Conservation (phyloP, 1,284 basidiomycete species). For the Nidula niveotomentosa region DNA sequence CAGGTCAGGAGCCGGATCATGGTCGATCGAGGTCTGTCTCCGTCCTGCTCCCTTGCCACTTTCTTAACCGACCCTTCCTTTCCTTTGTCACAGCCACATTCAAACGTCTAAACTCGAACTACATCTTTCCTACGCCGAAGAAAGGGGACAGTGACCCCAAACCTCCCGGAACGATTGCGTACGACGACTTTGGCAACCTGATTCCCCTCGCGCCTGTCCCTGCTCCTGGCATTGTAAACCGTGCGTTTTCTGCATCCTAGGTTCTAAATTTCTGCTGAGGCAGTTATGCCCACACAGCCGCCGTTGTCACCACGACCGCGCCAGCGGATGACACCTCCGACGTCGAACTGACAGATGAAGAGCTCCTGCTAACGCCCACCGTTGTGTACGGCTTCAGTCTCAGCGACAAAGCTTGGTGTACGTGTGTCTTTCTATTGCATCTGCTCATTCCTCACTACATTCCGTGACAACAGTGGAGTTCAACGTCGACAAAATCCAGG, state of each 20-base stretch:
- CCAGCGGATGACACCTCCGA: slow-evolving; percentile 21
- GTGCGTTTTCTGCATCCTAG: neutral
- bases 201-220: slow-evolving; percentile 4
- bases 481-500: slow-evolving; percentile 45
- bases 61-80: neutral
- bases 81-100: slow-evolving; percentile 36
- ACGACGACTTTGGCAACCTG: slow-evolving; percentile 19
- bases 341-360: slow-evolving; percentile 44
- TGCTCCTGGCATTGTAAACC: neutral
- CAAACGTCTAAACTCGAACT: slow-evolving; percentile 46
- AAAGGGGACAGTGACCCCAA: neutral
- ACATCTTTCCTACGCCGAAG: slow-evolving; percentile 32
- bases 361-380: slow-evolving; percentile 52
- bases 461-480: slow-evolving; percentile 45
- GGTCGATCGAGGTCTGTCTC: slow-evolving; percentile 47
- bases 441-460: neutral
- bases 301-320: neutral
- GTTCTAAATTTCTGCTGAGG: neutral
- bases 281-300: neutral
- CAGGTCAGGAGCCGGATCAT: slow-evolving; percentile 50
- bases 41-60: neutral
- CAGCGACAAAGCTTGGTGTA: slow-evolving; percentile 58
- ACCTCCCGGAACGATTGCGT: slow-evolving; percentile 3
- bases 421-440: slow-evolving; percentile 15
- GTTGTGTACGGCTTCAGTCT: slow-evolving; percentile 61